Percentiles rank a stretch among this genome's conserved stretches.
phyloP scores from a whole-genome alignment of 148 eudicot species.

The Rhododendron simsii region DNA sequence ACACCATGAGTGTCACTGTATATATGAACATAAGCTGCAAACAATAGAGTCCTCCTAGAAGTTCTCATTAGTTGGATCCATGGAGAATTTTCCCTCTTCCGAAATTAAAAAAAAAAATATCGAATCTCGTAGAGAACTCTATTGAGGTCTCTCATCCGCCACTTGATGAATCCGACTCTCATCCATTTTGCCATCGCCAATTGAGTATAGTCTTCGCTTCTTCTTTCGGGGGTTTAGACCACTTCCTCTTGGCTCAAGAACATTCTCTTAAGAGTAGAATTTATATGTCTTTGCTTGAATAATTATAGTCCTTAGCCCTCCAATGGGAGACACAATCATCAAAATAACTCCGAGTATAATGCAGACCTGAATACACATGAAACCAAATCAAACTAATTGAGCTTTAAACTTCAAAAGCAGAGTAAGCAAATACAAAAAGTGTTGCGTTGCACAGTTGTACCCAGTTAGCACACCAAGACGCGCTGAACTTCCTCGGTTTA shows the following conservation, averaged over 20 bases:
- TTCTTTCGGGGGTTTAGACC: neutral
- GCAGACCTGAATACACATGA: slow-evolving; percentile 15
- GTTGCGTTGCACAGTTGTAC: slow-evolving; percentile 1
- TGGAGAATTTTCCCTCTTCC: neutral
- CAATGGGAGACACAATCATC: slow-evolving; percentile 29
- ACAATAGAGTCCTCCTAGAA: neutral
- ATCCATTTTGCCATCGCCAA: neutral
- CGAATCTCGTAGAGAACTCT: neutral
- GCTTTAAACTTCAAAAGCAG: neutral
- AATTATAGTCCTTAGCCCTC: slow-evolving; percentile 23
- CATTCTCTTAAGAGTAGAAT: slow-evolving; percentile 8
- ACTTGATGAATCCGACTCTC: neutral
- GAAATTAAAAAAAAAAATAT: neutral
- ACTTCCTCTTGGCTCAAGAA: neutral
- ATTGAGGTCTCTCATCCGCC: neutral
- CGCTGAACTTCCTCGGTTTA: slow-evolving; percentile 30
- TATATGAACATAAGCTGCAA: neutral
- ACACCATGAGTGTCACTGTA: neutral
- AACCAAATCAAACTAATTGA: neutral
- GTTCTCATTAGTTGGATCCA: neutral
- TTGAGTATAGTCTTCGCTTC: neutral
- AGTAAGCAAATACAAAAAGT: neutral
- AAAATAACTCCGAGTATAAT: slow-evolving; percentile 19
- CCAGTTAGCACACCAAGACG: slow-evolving; percentile 26
- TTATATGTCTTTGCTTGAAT: slow-evolving; percentile 14